phyloP scores from a whole-genome alignment of 257 asterid genomes.

The Salvia miltiorrhiza region DNA sequence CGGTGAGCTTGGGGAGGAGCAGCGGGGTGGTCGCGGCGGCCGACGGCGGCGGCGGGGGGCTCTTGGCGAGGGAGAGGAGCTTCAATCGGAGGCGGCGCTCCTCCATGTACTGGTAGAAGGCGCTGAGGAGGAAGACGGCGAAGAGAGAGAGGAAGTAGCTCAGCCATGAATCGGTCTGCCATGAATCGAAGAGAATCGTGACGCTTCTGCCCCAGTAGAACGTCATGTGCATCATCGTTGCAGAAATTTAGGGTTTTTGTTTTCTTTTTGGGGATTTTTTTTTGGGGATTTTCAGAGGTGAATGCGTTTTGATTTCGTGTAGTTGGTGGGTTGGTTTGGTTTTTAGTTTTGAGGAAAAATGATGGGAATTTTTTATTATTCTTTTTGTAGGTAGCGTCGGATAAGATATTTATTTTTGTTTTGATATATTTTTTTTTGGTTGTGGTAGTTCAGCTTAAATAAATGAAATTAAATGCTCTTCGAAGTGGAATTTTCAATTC shows the following conservation, averaged over 20 bases:
- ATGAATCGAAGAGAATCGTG: slow-evolving; percentile 81
- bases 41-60: neutral
- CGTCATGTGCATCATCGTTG: slow-evolving; percentile 98
- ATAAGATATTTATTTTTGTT: neutral
- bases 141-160: slow-evolving; percentile 60
- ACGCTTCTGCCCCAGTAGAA: slow-evolving; percentile 85
- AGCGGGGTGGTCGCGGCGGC: slow-evolving; percentile 38
- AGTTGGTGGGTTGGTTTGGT: neutral
- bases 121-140: slow-evolving; percentile 52
- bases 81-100: slow-evolving; percentile 69
- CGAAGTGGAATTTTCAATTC: too few species aligned
- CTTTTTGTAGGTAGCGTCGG: neutral
- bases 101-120: slow-evolving; percentile 84
- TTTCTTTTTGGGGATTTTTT: neutral
- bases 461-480: too few species aligned
- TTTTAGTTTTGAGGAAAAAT: neutral
- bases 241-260: neutral
- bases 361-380: neutral
- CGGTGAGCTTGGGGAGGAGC: slow-evolving; percentile 28
- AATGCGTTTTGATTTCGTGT: neutral
- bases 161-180: slow-evolving; percentile 81
- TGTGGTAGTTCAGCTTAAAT: too few species aligned
- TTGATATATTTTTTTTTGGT: neutral
- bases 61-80: slow-evolving; percentile 28
- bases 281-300: neutral